phyloP scores from a whole-genome alignment of 257 asterid species.

The Solanum pinnatisectum region DNA sequence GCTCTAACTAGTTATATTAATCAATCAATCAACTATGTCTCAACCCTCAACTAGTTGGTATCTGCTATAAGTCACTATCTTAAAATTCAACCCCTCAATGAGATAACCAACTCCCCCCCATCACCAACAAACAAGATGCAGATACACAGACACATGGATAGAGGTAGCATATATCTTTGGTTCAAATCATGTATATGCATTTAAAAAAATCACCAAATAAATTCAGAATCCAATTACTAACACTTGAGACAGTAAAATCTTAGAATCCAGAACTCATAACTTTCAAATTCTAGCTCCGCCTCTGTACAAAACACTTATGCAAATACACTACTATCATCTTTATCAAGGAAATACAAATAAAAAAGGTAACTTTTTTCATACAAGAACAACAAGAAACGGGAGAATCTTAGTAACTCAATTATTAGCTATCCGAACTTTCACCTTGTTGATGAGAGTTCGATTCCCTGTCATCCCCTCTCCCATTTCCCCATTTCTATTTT shows the following conservation, averaged over 20 bases:
- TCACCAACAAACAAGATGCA: neutral
- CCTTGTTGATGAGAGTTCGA: neutral
- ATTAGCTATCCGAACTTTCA: neutral
- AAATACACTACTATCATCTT: neutral
- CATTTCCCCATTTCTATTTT: neutral
- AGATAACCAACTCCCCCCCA: neutral
- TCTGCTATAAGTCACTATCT: neutral
- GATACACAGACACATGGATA: neutral
- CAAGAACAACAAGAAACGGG: neutral
- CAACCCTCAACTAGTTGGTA: neutral
- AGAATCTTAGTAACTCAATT: neutral
- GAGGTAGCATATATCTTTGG: neutral
- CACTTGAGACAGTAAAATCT: neutral
- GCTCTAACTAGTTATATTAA: neutral
- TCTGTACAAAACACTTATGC: neutral
- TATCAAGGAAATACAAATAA: neutral
- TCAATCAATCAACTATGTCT: neutral
- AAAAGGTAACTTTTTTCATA: neutral
- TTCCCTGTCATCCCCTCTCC: neutral
- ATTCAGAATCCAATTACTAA: neutral
- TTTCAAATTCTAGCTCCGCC: neutral
- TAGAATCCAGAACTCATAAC: neutral
- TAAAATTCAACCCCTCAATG: neutral
- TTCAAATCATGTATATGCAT: neutral
- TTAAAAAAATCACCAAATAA: neutral